phyloP scores from a whole-genome alignment of 2,329 filamentous ascomycete genomes.

The Neoarthrinium moseri region DNA sequence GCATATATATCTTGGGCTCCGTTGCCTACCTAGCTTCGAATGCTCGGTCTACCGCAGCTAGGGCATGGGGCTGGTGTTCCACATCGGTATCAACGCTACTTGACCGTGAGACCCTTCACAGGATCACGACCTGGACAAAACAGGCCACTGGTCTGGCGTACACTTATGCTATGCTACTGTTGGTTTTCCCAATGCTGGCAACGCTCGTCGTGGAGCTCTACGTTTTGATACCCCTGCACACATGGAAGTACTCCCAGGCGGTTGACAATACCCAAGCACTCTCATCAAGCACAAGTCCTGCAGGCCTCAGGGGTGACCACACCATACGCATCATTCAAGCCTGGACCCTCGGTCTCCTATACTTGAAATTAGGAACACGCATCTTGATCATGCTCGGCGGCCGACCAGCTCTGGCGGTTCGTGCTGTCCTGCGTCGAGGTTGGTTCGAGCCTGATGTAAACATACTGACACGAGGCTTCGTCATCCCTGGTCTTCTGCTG shows the following conservation, averaged over 20 bases:
- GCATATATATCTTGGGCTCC: conserved; percentile 76
- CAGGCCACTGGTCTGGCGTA: conserved; percentile 60
- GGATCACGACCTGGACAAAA: conserved; percentile 24
- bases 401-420: conserved; percentile 71
- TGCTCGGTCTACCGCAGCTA: conserved; percentile 35
- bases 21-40: conserved; percentile 62
- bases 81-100: conserved; percentile 23
- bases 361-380: conserved; percentile 76
- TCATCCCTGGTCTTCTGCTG: conserved; percentile 71
- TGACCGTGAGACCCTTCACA: conserved; percentile 28
- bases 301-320: conserved; percentile 45
- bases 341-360: conserved; percentile 91
- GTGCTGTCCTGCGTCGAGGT: conserved; percentile 70
- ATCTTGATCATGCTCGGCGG: conserved; percentile 67
- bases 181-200: conserved; percentile 80
- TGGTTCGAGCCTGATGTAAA: conserved; percentile 76
- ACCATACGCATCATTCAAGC: conserved; percentile 86
- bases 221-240: conserved; percentile 81
- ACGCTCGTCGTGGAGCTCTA: conserved; percentile 85
- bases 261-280: conserved; percentile 11
- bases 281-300: conserved; percentile 24
- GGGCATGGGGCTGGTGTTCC: conserved; percentile 28
- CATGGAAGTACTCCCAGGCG: conserved; percentile 56
- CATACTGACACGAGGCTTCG: conserved; percentile 80
- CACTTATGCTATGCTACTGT: conserved; percentile 69